Base-by-base conservation (phyloP, 1,284 basidiomycete genomes). In the Marasmius sp. region DNA sequence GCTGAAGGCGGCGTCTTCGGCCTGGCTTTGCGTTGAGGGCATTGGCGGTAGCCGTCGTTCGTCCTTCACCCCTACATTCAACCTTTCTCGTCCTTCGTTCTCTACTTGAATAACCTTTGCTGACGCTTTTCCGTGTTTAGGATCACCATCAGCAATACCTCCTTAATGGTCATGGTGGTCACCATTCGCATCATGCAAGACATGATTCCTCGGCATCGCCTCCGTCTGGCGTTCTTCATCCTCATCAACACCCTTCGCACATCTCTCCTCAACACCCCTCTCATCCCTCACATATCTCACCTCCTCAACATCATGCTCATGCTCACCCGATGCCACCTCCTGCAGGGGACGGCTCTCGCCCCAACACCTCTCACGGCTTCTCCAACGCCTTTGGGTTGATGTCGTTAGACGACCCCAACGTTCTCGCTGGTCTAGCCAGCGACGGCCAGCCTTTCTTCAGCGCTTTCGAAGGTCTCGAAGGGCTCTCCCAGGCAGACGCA, bases 321-420 rank as follows among this genome's bases (percentile, higher is more conserved):
- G 43, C 6, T 5, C 52, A 7, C 18, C 53, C 45, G 51, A 55
- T 64, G n/a, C n/a, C n/a, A n/a, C 38, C 41, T 50, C 59, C 22
- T 39, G 58, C 14, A 56, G 63, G 6, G 56, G 60, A 20, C 67
- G 34, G 18, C n/a, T 60, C 61, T 47, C 57, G 34, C 48, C 57
- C 45, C 61, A 61, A 50, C 52, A 58, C 61, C 55, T 66, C 59
- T 64, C 69, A 69, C 49, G 82, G 83, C 3, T 86, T 91, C 69
- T 86, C 84, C 2, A 83, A 80, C 50, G 86, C 85, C 1, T 90
- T 91, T 69, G 89, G 87, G 6, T 79, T 87, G 58, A 84, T 91
- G 86, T 84, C 83, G 22, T 79, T 91, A 56, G 88, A 90, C 62
- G 88, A 91, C 68, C 83, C 85, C 2, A 81, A 81, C 61, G 85